Evolutionary conservation across 2,329 filamentous ascomycete genomes (phyloP).

Genomic region (Ceratocystis variospora): DNA sequence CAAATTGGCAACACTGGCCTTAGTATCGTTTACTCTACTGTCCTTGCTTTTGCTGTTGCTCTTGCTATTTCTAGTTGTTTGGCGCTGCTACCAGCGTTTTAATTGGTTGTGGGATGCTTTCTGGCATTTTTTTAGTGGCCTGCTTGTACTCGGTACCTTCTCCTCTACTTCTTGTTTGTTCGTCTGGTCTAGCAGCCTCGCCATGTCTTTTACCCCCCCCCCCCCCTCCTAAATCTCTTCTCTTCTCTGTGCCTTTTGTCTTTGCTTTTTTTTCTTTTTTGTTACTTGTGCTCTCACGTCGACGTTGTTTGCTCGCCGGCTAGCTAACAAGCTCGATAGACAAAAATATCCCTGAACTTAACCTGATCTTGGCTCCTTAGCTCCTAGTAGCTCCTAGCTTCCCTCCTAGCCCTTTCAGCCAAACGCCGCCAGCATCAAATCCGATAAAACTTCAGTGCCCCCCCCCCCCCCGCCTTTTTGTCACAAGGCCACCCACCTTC

Average conservation of each 20-base stretch:
- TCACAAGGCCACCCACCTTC: conserved; percentile 14
- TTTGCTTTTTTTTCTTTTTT: neutral
- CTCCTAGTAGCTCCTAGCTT: neutral
- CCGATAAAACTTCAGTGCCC: conserved; percentile 10
- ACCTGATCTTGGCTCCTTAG: neutral
- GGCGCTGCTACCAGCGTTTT: neutral
- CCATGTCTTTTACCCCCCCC: neutral
- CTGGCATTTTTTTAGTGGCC: neutral
- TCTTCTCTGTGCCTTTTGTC: neutral
- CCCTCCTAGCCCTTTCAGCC: conserved; percentile 9
- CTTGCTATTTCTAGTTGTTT: neutral
- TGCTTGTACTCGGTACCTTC: neutral
- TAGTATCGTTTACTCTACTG: neutral
- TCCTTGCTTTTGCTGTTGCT: neutral
- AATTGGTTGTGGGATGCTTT: neutral
- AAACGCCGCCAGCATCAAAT: conserved; percentile 12
- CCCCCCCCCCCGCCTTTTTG: conserved; percentile 11
- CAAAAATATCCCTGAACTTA: neutral
- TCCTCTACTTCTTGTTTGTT: neutral
- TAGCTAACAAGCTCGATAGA: conserved; percentile 4
- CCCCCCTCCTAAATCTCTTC: neutral
- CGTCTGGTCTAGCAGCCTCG: neutral
- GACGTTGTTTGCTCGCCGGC: neutral
- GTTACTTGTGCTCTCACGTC: neutral
- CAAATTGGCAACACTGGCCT: neutral